Percentiles rank a stretch among this genome's conserved stretches.
phyloP scores from a whole-genome alignment of 1,139 yeast genomes.

The Hanseniaspora gamundiae region DNA sequence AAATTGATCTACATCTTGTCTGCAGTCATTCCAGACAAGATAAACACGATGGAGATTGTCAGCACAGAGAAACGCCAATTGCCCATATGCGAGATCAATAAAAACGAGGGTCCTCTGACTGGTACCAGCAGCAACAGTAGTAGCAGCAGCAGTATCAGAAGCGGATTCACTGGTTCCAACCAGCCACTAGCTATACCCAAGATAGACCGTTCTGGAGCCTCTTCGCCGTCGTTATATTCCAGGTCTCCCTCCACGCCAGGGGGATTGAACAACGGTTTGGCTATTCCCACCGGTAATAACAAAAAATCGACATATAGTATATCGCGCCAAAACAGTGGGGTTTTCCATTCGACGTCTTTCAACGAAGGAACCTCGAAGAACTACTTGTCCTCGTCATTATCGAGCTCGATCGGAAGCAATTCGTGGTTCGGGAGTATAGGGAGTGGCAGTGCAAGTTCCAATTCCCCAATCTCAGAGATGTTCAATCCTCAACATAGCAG shows the following conservation, averaged over 20 bases:
- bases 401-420: slow-evolving; percentile 22
- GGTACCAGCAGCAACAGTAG: too few relatives aligned
- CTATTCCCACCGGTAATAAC: slow-evolving; percentile 17
- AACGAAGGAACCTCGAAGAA: slow-evolving; percentile 21
- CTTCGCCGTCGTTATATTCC: not conserved
- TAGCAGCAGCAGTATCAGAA: not conserved
- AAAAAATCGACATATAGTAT: slow-evolving; percentile 13
- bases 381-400: slow-evolving; percentile 22
- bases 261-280: slow-evolving; percentile 19
- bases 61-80: too few relatives aligned
- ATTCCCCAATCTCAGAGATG: slow-evolving; percentile 6
- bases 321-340: slow-evolving; percentile 20
- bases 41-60: not conserved
- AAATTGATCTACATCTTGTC: slow-evolving; percentile 43
- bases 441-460: slow-evolving; percentile 15
- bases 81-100: too few relatives aligned
- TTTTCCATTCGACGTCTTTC: slow-evolving; percentile 24
- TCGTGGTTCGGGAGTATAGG: slow-evolving; percentile 25
- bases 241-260: not conserved
- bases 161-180: too few relatives aligned
- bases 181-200: too few relatives aligned
- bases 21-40: slow-evolving; percentile 31
- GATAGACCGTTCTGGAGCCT: too few relatives aligned
- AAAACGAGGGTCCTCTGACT: too few relatives aligned
- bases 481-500: too few relatives aligned